Base-by-base conservation (phyloP, 2,329 filamentous ascomycete genomes). In the Calonectria henricotiae region DNA sequence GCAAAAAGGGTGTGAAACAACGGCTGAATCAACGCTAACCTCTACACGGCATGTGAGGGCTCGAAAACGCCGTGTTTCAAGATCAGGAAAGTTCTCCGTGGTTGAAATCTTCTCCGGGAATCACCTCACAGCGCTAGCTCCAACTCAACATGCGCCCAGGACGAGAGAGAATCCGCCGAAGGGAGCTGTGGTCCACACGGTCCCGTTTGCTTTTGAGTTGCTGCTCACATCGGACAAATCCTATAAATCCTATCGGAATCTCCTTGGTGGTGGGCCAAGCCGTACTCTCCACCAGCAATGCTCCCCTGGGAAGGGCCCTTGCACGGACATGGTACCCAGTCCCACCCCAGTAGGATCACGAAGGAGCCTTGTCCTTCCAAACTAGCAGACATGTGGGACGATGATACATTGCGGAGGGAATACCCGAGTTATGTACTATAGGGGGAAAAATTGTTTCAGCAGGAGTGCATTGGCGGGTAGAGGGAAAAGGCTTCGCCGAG, bases 191-290 rank as follows among this genome's bases (percentile, higher is more conserved):
- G 23, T 55, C 51, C 51, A 35, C 51, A 20, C 1, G 4, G n/a
- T 5, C 51, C 39, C 51, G 51, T 58, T 58, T 58, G 32, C 35
- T 58, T 58, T 58, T 58, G 13, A 58, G 51, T 58, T 58, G 20
- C 11, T 23, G 1, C 9, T 7, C 35, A 37, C 51, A 58, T 37
- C 4, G 2, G 12, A 32, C 4, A 37, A 39, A 58, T 58, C 51
- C 51, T 58, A 11, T 12, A 58, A 58, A 58, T 58, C 51, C 51
- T 58, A 58, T 58, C 51, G 51, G 51, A 13, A 23, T 9, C 37
- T 7, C 51, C 51, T 27, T 37, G 9, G 20, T 5, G 12, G 51
- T 37, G 51, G 51, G n/a, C 51, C 32, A 15, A 32, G 51, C 32
- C 51, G 35, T 13, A 7, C 9, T 9, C n/a, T 5, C 51, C 51